Evolutionary conservation across 495 filamentous ascomycete species (phyloP), one percentile per base, ranked within the genome.

Genomic region (Penicillium pancosmium): DNA sequence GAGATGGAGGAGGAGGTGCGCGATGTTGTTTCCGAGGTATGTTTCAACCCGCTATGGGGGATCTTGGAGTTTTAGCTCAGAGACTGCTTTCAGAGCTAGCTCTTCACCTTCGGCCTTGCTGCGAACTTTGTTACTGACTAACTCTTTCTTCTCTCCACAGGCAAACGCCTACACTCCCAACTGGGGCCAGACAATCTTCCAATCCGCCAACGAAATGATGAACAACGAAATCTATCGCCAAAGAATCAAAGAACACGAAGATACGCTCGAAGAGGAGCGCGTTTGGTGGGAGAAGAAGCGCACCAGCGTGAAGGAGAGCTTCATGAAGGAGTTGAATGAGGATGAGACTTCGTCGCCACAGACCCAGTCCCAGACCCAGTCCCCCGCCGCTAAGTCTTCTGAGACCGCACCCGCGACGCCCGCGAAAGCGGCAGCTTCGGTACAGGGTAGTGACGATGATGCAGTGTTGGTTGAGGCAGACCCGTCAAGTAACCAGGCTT

Each of bases 181-280:
- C 64, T 98, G 94, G 94, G 94, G 94, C 62, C 88, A 93, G 66
- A 85, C 81, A 23, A 97, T 98, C 68, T 98, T 98, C 82, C 94
- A 98, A 73, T 90, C 88, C 21, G 95, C 94, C 41, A 90, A 89
- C 58, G 90, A 92, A 69, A 92, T 93, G 79, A 81, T 86, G 54
- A 85, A 89, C 59, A 90, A 91, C 64, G 75, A 73, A 7, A 70
- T 82, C 11, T 76, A 89, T 63, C 85, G 86, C 41, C 77, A 84
- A 46, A 80, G 84, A 1, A 73, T 90, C 11, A 78, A 80, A 8
- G 83, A 84, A 50, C 80, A 96, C 41, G 86, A 91, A 65, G 77
- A 74, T 34, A 87, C 91, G 61, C 75, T 84, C 0, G 79, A 77
- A 12, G 73, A 82, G 31, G 95, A 98, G 71, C 89, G 88, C 69